Percentiles rank a stretch among this genome's conserved stretches.
Conservation (phyloP, 345 rosid genomes). For the Euphorbia pulcherrima region DNA sequence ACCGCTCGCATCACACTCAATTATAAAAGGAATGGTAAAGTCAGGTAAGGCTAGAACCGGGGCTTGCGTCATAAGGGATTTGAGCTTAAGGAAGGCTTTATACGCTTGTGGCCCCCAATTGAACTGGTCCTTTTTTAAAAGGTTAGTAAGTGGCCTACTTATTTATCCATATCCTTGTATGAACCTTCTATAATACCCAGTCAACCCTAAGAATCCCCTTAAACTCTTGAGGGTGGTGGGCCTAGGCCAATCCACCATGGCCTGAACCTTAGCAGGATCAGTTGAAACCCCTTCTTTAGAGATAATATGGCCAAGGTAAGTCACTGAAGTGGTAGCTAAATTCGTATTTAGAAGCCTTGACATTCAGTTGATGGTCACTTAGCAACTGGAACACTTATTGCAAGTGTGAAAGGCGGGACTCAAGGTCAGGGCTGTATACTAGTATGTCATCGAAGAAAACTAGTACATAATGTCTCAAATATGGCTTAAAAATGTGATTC, state of each 20-base stretch:
- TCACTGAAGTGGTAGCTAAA: neutral
- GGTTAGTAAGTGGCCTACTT: neutral
- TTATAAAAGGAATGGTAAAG: neutral
- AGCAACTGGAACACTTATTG: neutral
- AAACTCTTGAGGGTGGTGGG: too few species aligned
- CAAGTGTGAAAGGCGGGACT: neutral
- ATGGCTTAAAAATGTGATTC: neutral
- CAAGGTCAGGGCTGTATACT: neutral
- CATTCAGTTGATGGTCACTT: neutral
- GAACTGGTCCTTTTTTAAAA: neutral
- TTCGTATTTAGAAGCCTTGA: neutral
- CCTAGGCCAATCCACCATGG: too few species aligned
- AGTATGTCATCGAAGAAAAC: neutral
- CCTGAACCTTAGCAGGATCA: neutral
- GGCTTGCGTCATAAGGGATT: neutral
- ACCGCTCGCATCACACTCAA: neutral
- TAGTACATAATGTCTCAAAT: neutral
- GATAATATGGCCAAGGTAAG: neutral
- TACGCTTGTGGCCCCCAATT: neutral
- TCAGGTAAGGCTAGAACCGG: neutral
- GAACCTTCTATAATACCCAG: too few species aligned
- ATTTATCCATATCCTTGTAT: too few species aligned
- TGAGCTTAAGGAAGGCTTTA: neutral
- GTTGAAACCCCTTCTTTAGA: neutral
- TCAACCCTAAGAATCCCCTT: too few species aligned